Base-by-base conservation (phyloP, 352 stramenopile genomes). In the Bremia lactucae region DNA sequence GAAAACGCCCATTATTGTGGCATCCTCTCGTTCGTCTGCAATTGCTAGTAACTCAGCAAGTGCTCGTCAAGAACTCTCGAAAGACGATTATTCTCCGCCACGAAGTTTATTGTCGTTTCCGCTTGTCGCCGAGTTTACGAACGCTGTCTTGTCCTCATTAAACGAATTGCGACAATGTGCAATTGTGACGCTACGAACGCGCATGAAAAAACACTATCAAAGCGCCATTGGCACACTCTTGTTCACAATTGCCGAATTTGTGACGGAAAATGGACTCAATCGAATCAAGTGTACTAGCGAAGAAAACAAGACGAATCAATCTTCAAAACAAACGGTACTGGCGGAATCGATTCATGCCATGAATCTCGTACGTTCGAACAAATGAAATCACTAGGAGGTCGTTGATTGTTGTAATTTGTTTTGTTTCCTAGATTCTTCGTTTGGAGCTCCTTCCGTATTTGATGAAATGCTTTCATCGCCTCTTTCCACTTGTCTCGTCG, bases 91-190 rank as follows among this genome's bases (percentile, higher is more conserved):
- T 44, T 69, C 72, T 8, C 78, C 83, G 0, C 83, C 83, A 0
- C 71, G 79, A 11, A 64, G 71, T n/a, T 62, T 95, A 14, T 87
- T 95, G 72, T 74, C 79, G 18, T 93, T 89, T 48, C 83, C 83
- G n/a, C 59, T 89, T 22, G 39, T 91, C 31, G 83, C 81, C 0
- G 76, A 90, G 46, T 83, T 90, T 33, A 91, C 74, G 2, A 95
- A 95, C 59, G 68, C 72, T 2, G 15, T 95, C 18, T 46, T 95
- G 1, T 54, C 65, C 16, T 87, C 75, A 6, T 72, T 93, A 16
- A 95, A 95, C 34, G 75, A 93, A 33, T 59, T 95, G n/a, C 72
- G 80, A 9, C 50, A 87, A 28, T 90, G 77, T 42, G 65, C 69
- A 18, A 82, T 90, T 23, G 43, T 52, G 6, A 87, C 77, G 7